These are phyloP conservation scores for Echium plantagineum DNA, from an alignment of 257 asterid species.

Conservation along the genomic window DNA sequence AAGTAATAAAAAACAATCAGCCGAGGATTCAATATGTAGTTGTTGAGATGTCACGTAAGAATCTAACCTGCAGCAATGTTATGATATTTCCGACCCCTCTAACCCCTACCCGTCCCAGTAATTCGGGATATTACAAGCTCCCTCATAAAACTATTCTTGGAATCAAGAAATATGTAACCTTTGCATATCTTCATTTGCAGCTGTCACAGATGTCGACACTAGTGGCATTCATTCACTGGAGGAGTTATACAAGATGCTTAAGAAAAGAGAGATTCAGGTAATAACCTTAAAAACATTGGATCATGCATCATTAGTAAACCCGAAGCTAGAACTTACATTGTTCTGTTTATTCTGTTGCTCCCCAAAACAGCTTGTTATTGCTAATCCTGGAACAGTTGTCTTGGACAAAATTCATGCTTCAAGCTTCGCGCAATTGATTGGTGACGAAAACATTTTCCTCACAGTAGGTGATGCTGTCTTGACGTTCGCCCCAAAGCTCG, in stretches of 20 bases:
- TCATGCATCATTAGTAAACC: background rate
- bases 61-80: background rate
- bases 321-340: background rate
- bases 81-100: background rate
- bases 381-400: slow-evolving; percentile 67
- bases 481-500: slow-evolving; percentile 50
- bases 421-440: slow-evolving; percentile 25
- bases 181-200: slow-evolving; percentile 29
- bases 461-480: slow-evolving; percentile 56
- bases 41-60: slow-evolving; percentile 54
- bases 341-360: background rate
- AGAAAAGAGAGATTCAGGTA: slow-evolving; percentile 49
- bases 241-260: slow-evolving; percentile 46
- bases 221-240: slow-evolving; percentile 80
- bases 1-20: slow-evolving; percentile 10
- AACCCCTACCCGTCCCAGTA: no score
- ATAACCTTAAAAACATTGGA: background rate
- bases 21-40: slow-evolving; percentile 38
- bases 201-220: slow-evolving; percentile 85
- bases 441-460: slow-evolving; percentile 65
- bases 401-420: slow-evolving; percentile 59
- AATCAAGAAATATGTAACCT: background rate
- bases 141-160: background rate
- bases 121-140: no score
- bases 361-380: slow-evolving; percentile 47